phyloP scores from a whole-genome alignment of 805 yeast species.

The Hanseniaspora clermontiae region DNA sequence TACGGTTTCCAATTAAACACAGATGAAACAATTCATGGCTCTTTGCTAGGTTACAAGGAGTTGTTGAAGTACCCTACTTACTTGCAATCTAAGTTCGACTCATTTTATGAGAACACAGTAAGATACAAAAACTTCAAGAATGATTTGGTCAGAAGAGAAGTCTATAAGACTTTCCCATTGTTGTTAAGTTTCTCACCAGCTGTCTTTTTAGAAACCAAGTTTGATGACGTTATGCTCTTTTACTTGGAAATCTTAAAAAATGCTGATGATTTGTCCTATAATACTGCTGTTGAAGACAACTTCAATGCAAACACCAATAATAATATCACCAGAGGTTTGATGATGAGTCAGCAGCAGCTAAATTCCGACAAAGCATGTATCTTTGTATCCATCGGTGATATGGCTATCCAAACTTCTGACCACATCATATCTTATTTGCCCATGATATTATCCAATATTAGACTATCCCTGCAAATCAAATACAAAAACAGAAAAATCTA shows the following conservation, averaged over 20 bases:
- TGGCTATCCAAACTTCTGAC: constrained; percentile 61
- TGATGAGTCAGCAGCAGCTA: constrained; percentile 11
- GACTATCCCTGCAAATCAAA: constrained; percentile 55
- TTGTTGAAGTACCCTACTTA: constrained; percentile 55
- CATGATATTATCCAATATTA: constrained; percentile 68
- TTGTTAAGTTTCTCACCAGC: constrained; percentile 67
- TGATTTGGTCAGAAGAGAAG: constrained; percentile 63
- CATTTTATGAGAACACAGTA: constrained; percentile 62
- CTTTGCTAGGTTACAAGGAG: constrained; percentile 70
- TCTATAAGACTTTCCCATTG: constrained; percentile 71
- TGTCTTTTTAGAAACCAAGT: constrained; percentile 63
- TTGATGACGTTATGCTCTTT: constrained; percentile 67
- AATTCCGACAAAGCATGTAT: constrained; percentile 56
- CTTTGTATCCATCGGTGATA: constrained; percentile 69
- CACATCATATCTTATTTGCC: constrained; percentile 80
- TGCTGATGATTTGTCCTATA: constrained; percentile 31
- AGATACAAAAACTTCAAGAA: constrained; percentile 67
- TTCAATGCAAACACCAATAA: constrained; percentile 13
- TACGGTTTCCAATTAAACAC: constrained; percentile 41
- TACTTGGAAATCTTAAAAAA: constrained; percentile 67
- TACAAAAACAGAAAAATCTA: constrained; percentile 52
- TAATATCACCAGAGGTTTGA: constrained; percentile 5
- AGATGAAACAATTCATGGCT: constrained; percentile 73
- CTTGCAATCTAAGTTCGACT: constrained; percentile 57
- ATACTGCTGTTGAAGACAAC: background rate